Evolutionary conservation across 225 moss, liverwort and hornwort species (phyloP).

Genomic region (Takakia lepidozioides): DNA sequence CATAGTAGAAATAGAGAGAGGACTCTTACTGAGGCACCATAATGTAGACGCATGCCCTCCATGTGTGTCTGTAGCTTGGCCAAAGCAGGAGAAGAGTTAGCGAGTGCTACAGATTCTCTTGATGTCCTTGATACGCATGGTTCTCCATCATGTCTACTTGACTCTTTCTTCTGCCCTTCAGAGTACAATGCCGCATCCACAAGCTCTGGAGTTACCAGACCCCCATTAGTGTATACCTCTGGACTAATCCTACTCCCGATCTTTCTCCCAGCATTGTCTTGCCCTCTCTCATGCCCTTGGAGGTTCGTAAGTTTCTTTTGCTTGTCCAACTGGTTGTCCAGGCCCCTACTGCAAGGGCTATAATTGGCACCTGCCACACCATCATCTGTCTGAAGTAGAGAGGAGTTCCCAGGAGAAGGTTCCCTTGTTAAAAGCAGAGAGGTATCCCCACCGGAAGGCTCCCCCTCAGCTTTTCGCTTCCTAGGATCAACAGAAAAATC

Average conservation of each 20-base stretch:
- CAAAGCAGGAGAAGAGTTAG: conserved; percentile 32
- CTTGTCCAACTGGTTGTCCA: conserved; percentile 19
- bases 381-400: conserved; percentile 14
- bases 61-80: conserved; percentile 25
- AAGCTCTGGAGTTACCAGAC: conserved; percentile 23
- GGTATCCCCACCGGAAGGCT: no score
- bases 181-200: no score
- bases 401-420: conserved; percentile 41
- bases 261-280: conserved; percentile 13
- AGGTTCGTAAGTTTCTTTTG: conserved; percentile 11
- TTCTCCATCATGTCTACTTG: conserved; percentile 35
- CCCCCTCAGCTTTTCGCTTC: no score
- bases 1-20: no score
- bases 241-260: conserved; percentile 11
- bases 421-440: no score
- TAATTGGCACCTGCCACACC: no score
- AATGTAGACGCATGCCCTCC: conserved; percentile 46
- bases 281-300: conserved; percentile 15
- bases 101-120: conserved; percentile 22
- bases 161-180: conserved; percentile 25
- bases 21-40: no score
- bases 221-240: conserved; percentile 26
- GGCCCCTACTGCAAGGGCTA: conserved; percentile 5
- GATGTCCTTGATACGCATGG: conserved; percentile 39
- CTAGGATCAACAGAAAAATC: no score